A percentile compares a stretch with the other conserved stretches of the same genome.
Conservation (phyloP, 352 stramenopile species). For the Bremia lactucae region DNA sequence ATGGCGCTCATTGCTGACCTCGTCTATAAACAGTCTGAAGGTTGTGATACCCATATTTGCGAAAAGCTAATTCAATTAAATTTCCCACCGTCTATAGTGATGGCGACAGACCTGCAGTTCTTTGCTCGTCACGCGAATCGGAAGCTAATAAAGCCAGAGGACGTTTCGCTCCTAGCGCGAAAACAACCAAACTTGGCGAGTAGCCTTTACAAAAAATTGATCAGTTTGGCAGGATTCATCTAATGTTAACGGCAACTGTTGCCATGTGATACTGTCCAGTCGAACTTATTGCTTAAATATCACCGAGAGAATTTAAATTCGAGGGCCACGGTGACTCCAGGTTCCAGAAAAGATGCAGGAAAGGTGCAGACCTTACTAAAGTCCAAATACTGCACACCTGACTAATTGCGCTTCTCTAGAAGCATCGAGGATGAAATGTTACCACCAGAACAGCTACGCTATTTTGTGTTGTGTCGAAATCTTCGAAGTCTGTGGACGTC, state of each 20-base stretch:
- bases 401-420: constrained; percentile 31
- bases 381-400: too few species aligned
- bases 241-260: neutral
- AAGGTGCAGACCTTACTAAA: constrained; percentile 16
- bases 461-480: too few species aligned
- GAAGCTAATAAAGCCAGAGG: constrained; percentile 65
- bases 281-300: constrained; percentile 44
- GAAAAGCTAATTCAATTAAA: neutral
- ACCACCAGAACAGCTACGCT: too few species aligned
- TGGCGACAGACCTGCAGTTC: constrained; percentile 65
- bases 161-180: constrained; percentile 52
- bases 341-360: constrained; percentile 25
- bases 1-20: constrained; percentile 56
- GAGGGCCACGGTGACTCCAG: constrained; percentile 1
- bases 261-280: constrained; percentile 14
- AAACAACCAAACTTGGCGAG: constrained; percentile 46
- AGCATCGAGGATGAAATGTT: constrained; percentile 2
- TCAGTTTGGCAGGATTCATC: neutral
- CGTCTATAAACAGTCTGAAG: constrained; percentile 51
- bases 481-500: too few species aligned
- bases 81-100: constrained; percentile 22
- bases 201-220: neutral
- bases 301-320: constrained; percentile 34
- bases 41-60: constrained; percentile 6
- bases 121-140: constrained; percentile 60